phyloP scores from a whole-genome alignment of 768 basidiomycete genomes.

The Gymnopilus dilepis region DNA sequence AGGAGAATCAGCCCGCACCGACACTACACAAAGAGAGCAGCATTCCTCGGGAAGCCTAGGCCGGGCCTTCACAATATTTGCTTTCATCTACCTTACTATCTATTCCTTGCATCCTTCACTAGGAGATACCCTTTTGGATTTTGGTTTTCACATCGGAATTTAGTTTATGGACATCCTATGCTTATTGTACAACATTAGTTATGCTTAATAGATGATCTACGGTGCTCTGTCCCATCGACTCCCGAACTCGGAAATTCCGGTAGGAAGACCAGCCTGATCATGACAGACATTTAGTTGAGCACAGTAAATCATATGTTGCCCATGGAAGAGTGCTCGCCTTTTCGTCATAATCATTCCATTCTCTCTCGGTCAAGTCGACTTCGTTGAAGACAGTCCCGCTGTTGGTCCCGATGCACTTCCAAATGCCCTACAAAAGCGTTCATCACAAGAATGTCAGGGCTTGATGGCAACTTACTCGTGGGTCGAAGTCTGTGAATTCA shows the following conservation, averaged over 20 bases:
- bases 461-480: conserved; percentile 49
- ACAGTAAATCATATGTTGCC: conserved; percentile 13
- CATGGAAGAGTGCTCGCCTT: conserved; percentile 54
- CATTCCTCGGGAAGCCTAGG: not conserved
- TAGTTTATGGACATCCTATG: not conserved
- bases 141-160: not conserved
- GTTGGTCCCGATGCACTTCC: conserved; percentile 72
- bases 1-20: not conserved
- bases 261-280: conserved; percentile 60
- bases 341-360: conserved; percentile 93
- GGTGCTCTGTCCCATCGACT: conserved; percentile 72
- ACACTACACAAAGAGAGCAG: not conserved
- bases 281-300: conserved; percentile 1
- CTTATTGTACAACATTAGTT: not conserved
- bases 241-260: conserved; percentile 71
- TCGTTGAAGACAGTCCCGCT: conserved; percentile 64
- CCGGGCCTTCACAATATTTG: not conserved
- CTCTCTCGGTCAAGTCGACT: conserved; percentile 66
- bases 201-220: conserved; percentile 10
- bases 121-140: not conserved
- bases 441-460: not conserved
- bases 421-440: conserved; percentile 59
- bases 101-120: not conserved
- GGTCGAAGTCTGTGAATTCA: conserved; percentile 82
- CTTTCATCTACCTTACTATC: not conserved